phyloP scores from a whole-genome alignment of 2,329 filamentous ascomycete species.

The Ophioceras dolichostomum region DNA sequence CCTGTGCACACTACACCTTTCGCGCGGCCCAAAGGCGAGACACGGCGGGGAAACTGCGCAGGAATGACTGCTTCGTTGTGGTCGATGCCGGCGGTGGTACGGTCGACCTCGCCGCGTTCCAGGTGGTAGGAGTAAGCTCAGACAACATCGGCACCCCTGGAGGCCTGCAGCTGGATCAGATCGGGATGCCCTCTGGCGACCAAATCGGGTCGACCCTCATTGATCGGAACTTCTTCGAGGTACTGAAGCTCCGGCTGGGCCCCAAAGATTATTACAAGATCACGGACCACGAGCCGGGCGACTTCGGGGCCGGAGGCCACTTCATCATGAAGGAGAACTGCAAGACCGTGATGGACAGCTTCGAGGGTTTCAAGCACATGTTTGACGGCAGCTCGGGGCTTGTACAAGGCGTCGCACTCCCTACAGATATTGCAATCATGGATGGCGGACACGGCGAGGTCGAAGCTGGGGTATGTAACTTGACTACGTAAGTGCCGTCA shows the following conservation, averaged over 20 bases:
- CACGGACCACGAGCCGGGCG: constrained; percentile 6
- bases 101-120: constrained; percentile 13
- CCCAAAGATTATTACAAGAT: constrained; percentile 10
- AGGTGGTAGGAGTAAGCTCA: constrained; percentile 9
- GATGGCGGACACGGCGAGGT: too few relatives aligned
- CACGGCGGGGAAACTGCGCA: constrained; percentile 8
- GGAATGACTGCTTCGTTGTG: constrained; percentile 13
- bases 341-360: constrained; percentile 11
- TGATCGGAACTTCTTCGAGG: constrained; percentile 9
- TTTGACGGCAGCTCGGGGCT: constrained; percentile 9
- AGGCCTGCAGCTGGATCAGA: constrained; percentile 10
- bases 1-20: constrained; percentile 10
- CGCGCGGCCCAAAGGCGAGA: constrained; percentile 11
- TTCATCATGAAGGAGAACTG: constrained; percentile 12
- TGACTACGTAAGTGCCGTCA: too few relatives aligned
- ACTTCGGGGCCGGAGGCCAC: constrained; percentile 10
- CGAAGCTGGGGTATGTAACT: too few relatives aligned
- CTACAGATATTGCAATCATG: constrained; percentile 7
- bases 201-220: constrained; percentile 13
- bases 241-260: constrained; percentile 8
- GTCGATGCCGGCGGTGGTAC: constrained; percentile 15
- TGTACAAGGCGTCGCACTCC: constrained; percentile 7
- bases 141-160: constrained; percentile 9
- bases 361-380: constrained; percentile 13
- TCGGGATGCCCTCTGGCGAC: constrained; percentile 9